These are phyloP conservation scores for Pisolithus albus DNA, from an alignment of 768 basidiomycete species.

Conservation along the genomic window DNA sequence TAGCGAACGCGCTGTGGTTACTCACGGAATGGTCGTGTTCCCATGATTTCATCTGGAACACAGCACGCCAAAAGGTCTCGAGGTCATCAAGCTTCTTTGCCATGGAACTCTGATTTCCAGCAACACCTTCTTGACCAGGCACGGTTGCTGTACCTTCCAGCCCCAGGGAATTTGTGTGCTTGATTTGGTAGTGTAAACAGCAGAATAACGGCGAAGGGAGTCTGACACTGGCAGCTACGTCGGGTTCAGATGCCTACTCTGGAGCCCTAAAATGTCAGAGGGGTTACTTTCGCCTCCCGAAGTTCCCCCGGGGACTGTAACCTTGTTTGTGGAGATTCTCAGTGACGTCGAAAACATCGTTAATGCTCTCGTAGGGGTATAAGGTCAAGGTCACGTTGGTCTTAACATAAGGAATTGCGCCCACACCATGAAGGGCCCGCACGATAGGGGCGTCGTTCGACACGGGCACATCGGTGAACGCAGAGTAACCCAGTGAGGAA, in stretches of 20 bases:
- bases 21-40: slow-evolving; percentile 50
- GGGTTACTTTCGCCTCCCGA: slow-evolving; percentile 64
- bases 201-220: slow-evolving; percentile 60
- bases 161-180: slow-evolving; percentile 50
- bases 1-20: not conserved
- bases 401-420: slow-evolving; percentile 61
- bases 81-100: slow-evolving; percentile 56
- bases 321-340: slow-evolving; percentile 54
- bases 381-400: slow-evolving; percentile 59
- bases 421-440: slow-evolving; percentile 49
- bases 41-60: slow-evolving; percentile 59
- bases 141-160: slow-evolving; percentile 40
- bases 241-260: slow-evolving; percentile 59
- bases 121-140: slow-evolving; percentile 53
- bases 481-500: slow-evolving; percentile 53
- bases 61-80: slow-evolving; percentile 57
- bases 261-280: slow-evolving; percentile 54
- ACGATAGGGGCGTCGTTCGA: slow-evolving; percentile 44
- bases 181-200: slow-evolving; percentile 53
- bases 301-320: slow-evolving; percentile 58
- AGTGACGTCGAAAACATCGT: slow-evolving; percentile 53
- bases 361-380: slow-evolving; percentile 50
- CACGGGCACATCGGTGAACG: slow-evolving; percentile 39
- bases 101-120: slow-evolving; percentile 52
- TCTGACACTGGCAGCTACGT: slow-evolving; percentile 64